These are phyloP conservation scores for Pigoraptor vietnamica DNA, from an alignment of 78 protist species.

Conservation along the genomic window DNA sequence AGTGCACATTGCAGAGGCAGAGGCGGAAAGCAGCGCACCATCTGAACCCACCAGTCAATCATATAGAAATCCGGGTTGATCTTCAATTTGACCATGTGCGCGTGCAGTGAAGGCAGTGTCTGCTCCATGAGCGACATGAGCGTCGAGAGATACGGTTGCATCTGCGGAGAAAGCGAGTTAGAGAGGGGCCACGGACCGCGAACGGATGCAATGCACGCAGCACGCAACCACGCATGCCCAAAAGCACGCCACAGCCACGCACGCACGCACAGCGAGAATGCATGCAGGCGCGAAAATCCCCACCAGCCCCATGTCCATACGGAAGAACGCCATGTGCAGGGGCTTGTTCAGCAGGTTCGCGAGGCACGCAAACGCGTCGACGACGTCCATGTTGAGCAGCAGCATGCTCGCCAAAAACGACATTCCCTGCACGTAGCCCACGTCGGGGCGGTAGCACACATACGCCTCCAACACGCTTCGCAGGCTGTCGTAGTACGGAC, in stretches of 20 bases:
- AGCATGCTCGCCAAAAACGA: conserved; percentile 86
- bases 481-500: conserved; percentile 53
- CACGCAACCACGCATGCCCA: no score
- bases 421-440: conserved; percentile 93
- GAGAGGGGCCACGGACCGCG: no score
- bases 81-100: not conserved
- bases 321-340: conserved; percentile 60
- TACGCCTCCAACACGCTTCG: conserved; percentile 69
- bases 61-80: not conserved
- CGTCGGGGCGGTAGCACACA: conserved; percentile 79
- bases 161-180: no score
- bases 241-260: not conserved
- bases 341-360: conserved; percentile 66
- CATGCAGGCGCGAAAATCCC: not conserved
- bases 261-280: not conserved
- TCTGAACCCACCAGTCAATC: not conserved
- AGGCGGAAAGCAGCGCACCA: not conserved
- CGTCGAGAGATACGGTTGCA: not conserved
- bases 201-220: no score
- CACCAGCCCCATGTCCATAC: conserved; percentile 50
- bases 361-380: conserved; percentile 67
- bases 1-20: not conserved
- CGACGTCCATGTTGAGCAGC: conserved; percentile 66
- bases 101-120: not conserved
- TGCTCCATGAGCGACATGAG: not conserved